Evolutionary conservation across 2,329 filamentous ascomycete genomes (phyloP).

Genomic region (Beauveria sp.): DNA sequence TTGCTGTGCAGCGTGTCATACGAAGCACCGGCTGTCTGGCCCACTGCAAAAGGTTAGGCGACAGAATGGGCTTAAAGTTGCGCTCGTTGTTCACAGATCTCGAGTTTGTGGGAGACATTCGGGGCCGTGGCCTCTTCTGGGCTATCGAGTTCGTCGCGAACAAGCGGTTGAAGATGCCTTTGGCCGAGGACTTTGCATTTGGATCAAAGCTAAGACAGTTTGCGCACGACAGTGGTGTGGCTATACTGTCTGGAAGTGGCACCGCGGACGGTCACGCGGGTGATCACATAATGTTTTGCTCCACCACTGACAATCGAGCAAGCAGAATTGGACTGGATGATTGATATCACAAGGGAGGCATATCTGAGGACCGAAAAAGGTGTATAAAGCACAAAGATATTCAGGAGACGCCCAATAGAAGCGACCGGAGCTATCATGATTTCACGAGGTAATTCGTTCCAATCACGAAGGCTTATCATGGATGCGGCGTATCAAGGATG

Average conservation of each 20-base stretch:
- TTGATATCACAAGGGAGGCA: background rate
- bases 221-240: background rate
- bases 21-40: background rate
- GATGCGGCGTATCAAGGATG: no score
- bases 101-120: constrained; percentile 20
- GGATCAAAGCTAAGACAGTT: background rate
- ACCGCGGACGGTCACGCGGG: background rate
- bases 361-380: no score
- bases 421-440: no score
- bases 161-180: background rate
- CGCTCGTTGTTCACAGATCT: background rate
- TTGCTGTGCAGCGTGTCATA: constrained; percentile 38
- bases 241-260: background rate
- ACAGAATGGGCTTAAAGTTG: background rate
- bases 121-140: constrained; percentile 25
- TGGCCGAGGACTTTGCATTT: background rate
- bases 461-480: no score
- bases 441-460: no score
- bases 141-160: constrained; percentile 10
- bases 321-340: background rate
- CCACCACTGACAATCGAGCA: background rate
- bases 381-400: no score
- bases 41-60: constrained; percentile 11
- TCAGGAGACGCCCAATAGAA: no score
- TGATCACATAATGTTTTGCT: background rate